Conservation (phyloP, 2,329 filamentous ascomycete genomes). For the Talaromyces amestolkiae region DNA sequence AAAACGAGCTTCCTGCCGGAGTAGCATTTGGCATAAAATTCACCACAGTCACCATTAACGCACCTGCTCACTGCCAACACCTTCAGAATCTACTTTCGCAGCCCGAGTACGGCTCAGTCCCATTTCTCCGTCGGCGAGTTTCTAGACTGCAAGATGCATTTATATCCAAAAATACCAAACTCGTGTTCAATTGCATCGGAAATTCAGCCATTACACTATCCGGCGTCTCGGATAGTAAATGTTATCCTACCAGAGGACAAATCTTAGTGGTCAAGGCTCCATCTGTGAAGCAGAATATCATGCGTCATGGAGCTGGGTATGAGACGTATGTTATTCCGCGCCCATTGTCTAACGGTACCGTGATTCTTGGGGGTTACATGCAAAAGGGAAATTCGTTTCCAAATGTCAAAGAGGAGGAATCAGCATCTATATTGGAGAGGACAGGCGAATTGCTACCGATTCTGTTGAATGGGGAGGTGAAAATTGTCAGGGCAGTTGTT, state of each 20-base stretch:
- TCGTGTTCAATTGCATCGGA: conserved; percentile 28
- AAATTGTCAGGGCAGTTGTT: conserved; percentile 47
- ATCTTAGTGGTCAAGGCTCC: conserved; percentile 49
- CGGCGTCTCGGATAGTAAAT: conserved; percentile 40
- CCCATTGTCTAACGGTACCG: conserved; percentile 57
- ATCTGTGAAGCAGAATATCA: conserved; percentile 52
- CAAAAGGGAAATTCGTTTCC: conserved; percentile 56
- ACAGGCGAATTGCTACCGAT: conserved; percentile 45
- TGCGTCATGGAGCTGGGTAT: conserved; percentile 60
- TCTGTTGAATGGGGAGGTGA: conserved; percentile 25
- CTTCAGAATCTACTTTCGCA: conserved; percentile 41
- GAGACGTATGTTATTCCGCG: conserved; percentile 65
- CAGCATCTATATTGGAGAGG: conserved; percentile 37
- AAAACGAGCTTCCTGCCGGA: conserved; percentile 31
- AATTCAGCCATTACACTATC: conserved; percentile 33
- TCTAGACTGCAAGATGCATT: conserved; percentile 11
- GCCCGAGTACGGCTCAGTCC: conserved; percentile 42
- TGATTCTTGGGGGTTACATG: conserved; percentile 59
- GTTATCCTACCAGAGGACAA: conserved; percentile 48
- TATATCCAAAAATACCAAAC: conserved; percentile 7
- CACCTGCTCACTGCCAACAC: conserved; percentile 45
- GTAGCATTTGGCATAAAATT: conserved; percentile 45
- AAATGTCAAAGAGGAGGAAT: conserved; percentile 54
- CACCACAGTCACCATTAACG: conserved; percentile 43
- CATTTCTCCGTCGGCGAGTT: conserved; percentile 20